Conservation (phyloP, 73 alveolate species). For the Urostyla sp. region DNA sequence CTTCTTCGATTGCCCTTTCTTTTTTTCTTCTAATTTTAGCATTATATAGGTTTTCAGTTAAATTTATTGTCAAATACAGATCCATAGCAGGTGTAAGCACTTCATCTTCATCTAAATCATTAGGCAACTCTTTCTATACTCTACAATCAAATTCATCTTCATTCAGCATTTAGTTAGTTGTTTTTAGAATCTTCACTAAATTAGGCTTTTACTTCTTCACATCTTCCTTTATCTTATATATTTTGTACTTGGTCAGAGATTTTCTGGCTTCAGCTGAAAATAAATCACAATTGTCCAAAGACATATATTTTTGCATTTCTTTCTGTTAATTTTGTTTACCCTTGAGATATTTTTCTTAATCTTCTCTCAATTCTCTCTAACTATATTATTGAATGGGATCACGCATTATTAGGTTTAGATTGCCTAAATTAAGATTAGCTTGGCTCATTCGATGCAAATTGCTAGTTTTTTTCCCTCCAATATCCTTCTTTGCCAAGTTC, state of each 20-base stretch:
- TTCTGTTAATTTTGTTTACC: not conserved
- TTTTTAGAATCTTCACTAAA: not conserved
- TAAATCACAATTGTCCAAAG: constrained; percentile 23
- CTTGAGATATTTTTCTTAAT: not conserved
- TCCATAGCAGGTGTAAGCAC: constrained; percentile 23
- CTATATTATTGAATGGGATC: constrained; percentile 19
- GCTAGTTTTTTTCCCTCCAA: not conserved
- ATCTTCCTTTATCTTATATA: not conserved
- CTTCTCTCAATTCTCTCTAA: not conserved
- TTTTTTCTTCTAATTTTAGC: constrained; percentile 18
- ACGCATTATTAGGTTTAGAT: constrained; percentile 14
- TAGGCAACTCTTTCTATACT: constrained; percentile 1
- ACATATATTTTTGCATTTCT: constrained; percentile 12
- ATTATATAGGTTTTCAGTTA: constrained; percentile 24
- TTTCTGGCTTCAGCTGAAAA: constrained; percentile 38
- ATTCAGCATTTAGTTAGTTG: not conserved
- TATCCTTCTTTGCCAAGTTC: not conserved
- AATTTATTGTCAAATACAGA: constrained; percentile 19
- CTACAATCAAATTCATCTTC: constrained; percentile 27
- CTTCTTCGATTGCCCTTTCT: constrained; percentile 38
- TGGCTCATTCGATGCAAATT: not conserved
- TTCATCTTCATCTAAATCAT: not conserved
- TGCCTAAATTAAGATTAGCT: constrained; percentile 17
- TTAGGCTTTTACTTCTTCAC: constrained; percentile 2
- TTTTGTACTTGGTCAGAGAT: constrained; percentile 20